Evolutionary conservation across 306 rosid species (phyloP), one percentile per base, ranked within the genome.

Genomic region (Astragalus glycyphyllos): DNA sequence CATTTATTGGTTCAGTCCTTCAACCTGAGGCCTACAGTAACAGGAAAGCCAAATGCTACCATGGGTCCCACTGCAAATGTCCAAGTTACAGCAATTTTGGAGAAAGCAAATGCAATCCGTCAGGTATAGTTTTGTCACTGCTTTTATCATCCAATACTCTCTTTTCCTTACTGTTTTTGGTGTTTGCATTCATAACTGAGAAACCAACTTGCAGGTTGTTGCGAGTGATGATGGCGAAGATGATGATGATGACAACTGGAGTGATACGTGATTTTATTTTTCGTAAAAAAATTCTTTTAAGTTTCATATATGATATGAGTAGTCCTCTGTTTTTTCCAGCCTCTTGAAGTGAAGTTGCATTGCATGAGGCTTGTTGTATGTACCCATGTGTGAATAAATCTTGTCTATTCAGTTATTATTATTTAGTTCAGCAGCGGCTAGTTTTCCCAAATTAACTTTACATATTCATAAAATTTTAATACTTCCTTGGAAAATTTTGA

Each of bases 21-120:
- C 86, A 94, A 83, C 85, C 88, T 94, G 59, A 79, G 96, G 81
- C 96, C 80, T 20, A 89, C 92, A n/a, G 66, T 75, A 58, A 37
- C 85, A n/a, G 81, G 78, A 42, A 94, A 89, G 78, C 53, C 92
- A 13, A 83, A 71, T 8, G 74, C 65, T 57, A 20, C 81, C 29
- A 59, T 80, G 2, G 84, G 72, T 73, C 83, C 90, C 11, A 26
- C 86, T n/a, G 72, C 96, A 16, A 90, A 81, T 8, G 79, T 83
- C 76, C 79, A 91, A 69, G 96, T 94, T 80, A 89, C 92, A 2
- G 99, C 97, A 79, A 94, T 94, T 75, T 75, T 94, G 85, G 91
- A 91, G 92, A 94, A 91, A 85, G 99, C 99, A 71, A 89, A 79
- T 38, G 96, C 99, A 51, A 94, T 94, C 59, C 96, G 97, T 76